Evolutionary conservation across 2,329 filamentous ascomycete genomes (phyloP), one percentile per base, ranked within the genome.

Genomic region (Rutstroemia sp.): DNA sequence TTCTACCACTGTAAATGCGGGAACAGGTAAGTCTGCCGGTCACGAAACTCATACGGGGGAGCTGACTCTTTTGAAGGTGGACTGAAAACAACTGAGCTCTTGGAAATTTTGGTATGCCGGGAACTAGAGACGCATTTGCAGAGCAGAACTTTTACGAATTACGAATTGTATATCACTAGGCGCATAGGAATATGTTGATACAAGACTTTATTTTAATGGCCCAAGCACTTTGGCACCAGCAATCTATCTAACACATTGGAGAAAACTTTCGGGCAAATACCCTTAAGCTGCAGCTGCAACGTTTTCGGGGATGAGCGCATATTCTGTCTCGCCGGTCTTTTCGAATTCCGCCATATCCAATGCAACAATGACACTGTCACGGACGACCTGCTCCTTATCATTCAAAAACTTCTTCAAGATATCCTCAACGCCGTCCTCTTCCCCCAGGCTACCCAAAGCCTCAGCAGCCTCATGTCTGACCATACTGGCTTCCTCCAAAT

Each of bases 261-360:
- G 27, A 47, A 25, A 49, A 51, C 0, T 34, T 34, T 34, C 12
- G 30, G 10, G 30, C 30, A 10, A 34, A 34, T 34, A 34, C 30
- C 10, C 10, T 64, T 64, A 64, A 17, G 23, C 45, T 4, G 52
- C 34, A 23, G n/a, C 45, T 6, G 57, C 61, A 34, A 55, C 70
- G 50, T 73, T 72, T 65, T 88, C 82, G 3, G 92, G 92, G 63
- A 97, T 86, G 67, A 96, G 80, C 48, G 94, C 94, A 76, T 99
- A 99, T 70, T 99, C 92, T 34, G 84, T 76, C 73, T 96, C 84
- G 44, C 89, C 88, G 64, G 84, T 88, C 76, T 88, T 90, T 78
- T 99, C 94, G 68, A 90, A 96, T 69, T 96, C 92, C 10, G 92
- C 94, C 90, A 99, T 99, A 72, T 99, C 94, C 63, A 99, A 78